A percentile compares a stretch with the other conserved stretches of the same genome.
Evolutionary conservation across 2,329 filamentous ascomycete species (phyloP).

Genomic region (Trichoderma koningii): DNA sequence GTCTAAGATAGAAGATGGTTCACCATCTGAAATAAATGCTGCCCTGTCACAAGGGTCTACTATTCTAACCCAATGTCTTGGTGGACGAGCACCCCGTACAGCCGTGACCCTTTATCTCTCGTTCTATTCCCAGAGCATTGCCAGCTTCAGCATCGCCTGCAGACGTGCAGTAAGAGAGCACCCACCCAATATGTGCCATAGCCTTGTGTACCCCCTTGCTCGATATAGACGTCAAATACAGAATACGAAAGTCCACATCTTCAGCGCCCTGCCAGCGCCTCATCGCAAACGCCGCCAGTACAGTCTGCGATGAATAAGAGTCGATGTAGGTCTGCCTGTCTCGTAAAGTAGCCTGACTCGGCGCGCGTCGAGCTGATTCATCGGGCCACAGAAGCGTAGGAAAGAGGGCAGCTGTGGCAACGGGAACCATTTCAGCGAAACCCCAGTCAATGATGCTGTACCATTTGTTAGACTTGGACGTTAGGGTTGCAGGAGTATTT

Average conservation of each 20-base stretch:
- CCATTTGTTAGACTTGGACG: too few relatives aligned
- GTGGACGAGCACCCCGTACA: too few relatives aligned
- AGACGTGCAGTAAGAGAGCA: background rate
- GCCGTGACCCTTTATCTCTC: too few relatives aligned
- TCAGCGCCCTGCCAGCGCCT: background rate
- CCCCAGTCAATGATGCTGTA: constrained; percentile 1
- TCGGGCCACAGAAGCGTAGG: background rate
- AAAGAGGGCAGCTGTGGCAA: background rate
- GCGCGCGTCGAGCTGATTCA: background rate
- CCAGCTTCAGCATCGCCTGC: background rate
- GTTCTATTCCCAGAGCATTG: too few relatives aligned
- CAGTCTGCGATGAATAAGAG: background rate
- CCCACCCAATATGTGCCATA: background rate
- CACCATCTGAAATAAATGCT: background rate
- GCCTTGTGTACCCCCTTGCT: background rate
- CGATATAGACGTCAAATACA: background rate
- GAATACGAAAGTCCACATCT: background rate
- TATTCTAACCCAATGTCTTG: too few relatives aligned
- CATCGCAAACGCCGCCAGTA: background rate
- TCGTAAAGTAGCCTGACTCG: background rate
- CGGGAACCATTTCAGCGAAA: background rate
- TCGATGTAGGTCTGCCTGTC: background rate
- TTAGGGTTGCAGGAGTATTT: background rate
- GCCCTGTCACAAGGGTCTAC: too few relatives aligned
- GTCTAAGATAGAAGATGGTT: background rate